phyloP scores from a whole-genome alignment of 169 alveolate species.

The Eimeria praecox region DNA sequence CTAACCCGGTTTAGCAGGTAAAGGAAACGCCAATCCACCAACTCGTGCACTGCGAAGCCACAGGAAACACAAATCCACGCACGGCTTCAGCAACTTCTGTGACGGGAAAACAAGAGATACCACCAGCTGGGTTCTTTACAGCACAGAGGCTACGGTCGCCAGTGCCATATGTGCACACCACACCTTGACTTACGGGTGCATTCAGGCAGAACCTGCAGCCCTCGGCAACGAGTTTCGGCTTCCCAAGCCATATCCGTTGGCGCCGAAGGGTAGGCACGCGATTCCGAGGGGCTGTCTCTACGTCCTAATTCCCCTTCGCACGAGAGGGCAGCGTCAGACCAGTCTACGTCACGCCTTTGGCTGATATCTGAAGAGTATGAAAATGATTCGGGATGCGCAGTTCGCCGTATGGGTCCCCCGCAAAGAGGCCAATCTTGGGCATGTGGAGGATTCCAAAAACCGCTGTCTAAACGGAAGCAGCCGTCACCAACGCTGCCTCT shows the following conservation, averaged over 20 bases:
- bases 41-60: conserved; percentile 54
- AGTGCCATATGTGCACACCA: neutral
- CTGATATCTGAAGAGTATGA: neutral
- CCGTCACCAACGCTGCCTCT: neutral
- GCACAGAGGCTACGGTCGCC: neutral
- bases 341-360: neutral
- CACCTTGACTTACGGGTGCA: conserved; percentile 40
- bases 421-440: neutral
- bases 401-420: neutral
- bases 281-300: neutral
- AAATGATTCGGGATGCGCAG: neutral
- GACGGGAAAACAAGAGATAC: neutral
- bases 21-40: conserved; percentile 74
- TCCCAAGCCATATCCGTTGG: neutral
- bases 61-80: neutral
- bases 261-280: neutral
- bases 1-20: conserved; percentile 60
- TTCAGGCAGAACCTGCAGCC: conserved; percentile 58
- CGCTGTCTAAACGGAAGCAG: neutral
- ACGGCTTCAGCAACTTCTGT: neutral
- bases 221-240: conserved; percentile 33
- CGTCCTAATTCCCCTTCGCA: neutral
- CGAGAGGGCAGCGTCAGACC: neutral
- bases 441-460: neutral
- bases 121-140: neutral